phyloP scores from a whole-genome alignment of 371 early-diverging fungal genomes.

The Conidiobolus incongruus region DNA sequence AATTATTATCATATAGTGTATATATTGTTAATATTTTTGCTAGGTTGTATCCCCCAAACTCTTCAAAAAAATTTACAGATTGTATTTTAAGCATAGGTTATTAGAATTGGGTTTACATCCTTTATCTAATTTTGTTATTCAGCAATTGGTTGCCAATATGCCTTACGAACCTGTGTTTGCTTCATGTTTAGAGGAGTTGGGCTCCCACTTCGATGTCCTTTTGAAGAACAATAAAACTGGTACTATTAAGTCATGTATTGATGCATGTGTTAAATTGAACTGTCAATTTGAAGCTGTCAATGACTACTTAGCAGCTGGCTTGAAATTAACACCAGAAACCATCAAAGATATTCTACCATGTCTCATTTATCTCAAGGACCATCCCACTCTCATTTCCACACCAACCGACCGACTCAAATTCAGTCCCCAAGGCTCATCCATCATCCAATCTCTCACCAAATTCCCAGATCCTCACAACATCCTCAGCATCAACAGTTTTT shows the following conservation, averaged over 20 bases:
- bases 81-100: slow-evolving; percentile 33
- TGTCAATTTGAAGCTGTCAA: too few relatives aligned
- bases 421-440: slow-evolving; percentile 46
- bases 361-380: too few relatives aligned
- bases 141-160: slow-evolving; percentile 34
- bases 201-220: slow-evolving; percentile 20
- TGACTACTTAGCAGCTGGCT: too few relatives aligned
- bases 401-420: slow-evolving; percentile 13
- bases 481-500: slow-evolving; percentile 21
- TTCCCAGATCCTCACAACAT: slow-evolving; percentile 34
- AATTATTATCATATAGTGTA: background rate
- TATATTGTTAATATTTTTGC: background rate
- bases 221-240: slow-evolving; percentile 11
- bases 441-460: slow-evolving; percentile 38
- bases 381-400: too few relatives aligned
- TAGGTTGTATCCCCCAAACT: slow-evolving; percentile 26
- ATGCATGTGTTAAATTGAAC: too few relatives aligned
- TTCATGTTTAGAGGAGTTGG: slow-evolving; percentile 28
- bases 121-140: slow-evolving; percentile 66
- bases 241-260: too few relatives aligned
- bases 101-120: slow-evolving; percentile 36
- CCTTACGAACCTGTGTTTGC: slow-evolving; percentile 29
- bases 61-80: slow-evolving; percentile 37
- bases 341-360: slow-evolving; percentile 22
- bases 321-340: slow-evolving; percentile 10